phyloP scores from a whole-genome alignment of 176 grass and related monocot species.

The Oryza rufipogon region DNA sequence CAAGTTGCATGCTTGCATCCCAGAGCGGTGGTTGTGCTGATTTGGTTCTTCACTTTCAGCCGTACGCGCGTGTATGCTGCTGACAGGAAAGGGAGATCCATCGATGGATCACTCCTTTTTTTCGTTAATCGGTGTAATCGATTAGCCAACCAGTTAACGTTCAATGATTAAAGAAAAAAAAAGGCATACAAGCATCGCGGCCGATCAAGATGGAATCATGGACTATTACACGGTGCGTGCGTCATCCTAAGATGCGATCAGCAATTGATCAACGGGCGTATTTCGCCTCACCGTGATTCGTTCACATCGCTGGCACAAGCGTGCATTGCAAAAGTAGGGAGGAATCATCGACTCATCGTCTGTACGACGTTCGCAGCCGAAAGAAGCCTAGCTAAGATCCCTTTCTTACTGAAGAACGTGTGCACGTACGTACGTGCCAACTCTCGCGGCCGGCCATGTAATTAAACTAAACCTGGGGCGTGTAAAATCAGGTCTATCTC shows the following conservation, averaged over 20 bases:
- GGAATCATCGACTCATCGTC: not conserved
- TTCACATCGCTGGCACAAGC: not conserved
- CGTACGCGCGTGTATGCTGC: not conserved
- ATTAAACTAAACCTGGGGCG: not conserved
- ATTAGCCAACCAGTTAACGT: not conserved
- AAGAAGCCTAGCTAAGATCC: not conserved
- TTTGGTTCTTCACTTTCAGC: not conserved
- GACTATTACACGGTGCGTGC: not conserved
- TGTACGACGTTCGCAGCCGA: not conserved
- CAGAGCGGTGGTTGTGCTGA: not conserved
- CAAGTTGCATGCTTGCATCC: not conserved
- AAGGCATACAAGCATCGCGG: not conserved
- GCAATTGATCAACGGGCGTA: not conserved
- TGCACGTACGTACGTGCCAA: not conserved
- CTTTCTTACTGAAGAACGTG: not conserved
- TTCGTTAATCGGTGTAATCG: not conserved
- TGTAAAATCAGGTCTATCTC: not conserved
- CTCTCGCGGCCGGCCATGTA: not conserved
- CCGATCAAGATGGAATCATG: not conserved
- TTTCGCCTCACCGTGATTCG: not conserved
- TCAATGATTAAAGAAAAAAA: not conserved
- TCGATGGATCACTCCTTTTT: not conserved
- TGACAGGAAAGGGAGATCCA: not conserved
- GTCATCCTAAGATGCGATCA: not conserved
- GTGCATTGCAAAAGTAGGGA: not conserved